Evolutionary conservation across 495 filamentous ascomycete species (phyloP), one percentile per base, ranked within the genome.

Genomic region (Penicillium pulvis): DNA sequence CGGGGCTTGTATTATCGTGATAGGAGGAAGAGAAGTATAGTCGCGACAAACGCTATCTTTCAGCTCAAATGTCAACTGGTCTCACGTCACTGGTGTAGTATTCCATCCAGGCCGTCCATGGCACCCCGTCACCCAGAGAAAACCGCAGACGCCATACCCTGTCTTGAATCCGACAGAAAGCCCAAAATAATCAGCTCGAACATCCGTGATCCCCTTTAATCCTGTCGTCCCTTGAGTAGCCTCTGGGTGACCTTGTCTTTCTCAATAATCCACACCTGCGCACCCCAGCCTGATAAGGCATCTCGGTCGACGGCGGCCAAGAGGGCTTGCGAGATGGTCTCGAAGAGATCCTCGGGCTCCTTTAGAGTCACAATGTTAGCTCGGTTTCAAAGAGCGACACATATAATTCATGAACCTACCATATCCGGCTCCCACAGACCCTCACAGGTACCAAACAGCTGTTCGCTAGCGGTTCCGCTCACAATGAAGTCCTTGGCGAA

Each of bases 401-500:
- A 33, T 16, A 19, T 20, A 66, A 33, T 31, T 35, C 2, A 35
- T 12, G 9, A 48, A 80, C 88, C 50, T 80, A 96, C 92, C 77
- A 98, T 74, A 82, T 96, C 87, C 56, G 94, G 94, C 80, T 98
- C 95, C 94, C 94, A 98, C 69, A 98, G 78, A 67, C 91, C 91
- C 79, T 98, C 94, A 76, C 94, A 98, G 68, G 94, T 98, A 78
- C 94, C 94, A 81, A 96, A 98, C 62, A 98, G 77, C 84, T 98
- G 94, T 69, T 98, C 92, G 64, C 90, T 91, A 26, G 94, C 94
- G 17, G 94, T 98, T 58, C 94, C 94, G 67, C 86, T 90, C 57
- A 98, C 95, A 74, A 98, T 98, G 76, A 98, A 98, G 76, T 98
- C 94, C 81, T 97, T 96, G 54, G 94, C 94, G 70, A 96, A 97